phyloP scores from a whole-genome alignment of 2,329 filamentous ascomycete genomes.

The Truncatella angustata region DNA sequence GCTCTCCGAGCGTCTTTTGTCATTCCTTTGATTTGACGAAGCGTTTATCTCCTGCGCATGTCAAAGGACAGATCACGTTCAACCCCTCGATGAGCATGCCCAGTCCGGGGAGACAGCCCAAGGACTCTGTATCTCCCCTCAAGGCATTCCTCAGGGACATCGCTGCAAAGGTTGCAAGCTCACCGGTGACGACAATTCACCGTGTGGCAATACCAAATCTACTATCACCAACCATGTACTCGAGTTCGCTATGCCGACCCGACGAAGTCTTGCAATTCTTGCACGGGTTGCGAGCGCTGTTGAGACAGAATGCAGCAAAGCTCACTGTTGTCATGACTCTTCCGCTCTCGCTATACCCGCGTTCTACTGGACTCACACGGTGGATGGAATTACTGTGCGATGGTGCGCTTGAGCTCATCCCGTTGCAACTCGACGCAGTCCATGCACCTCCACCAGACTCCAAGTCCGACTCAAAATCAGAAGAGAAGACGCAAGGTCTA shows the following conservation, averaged over 20 bases:
- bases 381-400: conserved; percentile 87
- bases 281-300: conserved; percentile 71
- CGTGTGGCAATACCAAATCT: conserved; percentile 82
- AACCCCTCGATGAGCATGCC: conserved; percentile 36
- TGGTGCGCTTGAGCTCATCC: conserved; percentile 78
- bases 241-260: conserved; percentile 66
- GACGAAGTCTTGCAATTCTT: conserved; percentile 76
- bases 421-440: conserved; percentile 61
- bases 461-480: conserved; percentile 48
- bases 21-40: conserved; percentile 72
- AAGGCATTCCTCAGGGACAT: conserved; percentile 61
- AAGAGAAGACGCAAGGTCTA: conserved; percentile 83
- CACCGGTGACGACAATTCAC: conserved; percentile 64
- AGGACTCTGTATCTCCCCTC: conserved; percentile 51
- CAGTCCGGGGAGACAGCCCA: conserved; percentile 15
- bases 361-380: conserved; percentile 70
- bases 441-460: conserved; percentile 50
- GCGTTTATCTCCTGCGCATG: conserved; percentile 50
- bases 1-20: conserved; percentile 52
- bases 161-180: conserved; percentile 52
- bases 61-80: conserved; percentile 52
- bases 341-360: conserved; percentile 76
- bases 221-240: conserved; percentile 83
- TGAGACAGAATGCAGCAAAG: conserved; percentile 64
- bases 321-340: conserved; percentile 74